A percentile compares a stretch with the other conserved stretches of the same genome.
Evolutionary conservation across 352 stramenopile genomes (phyloP).

Genomic region (Globisporangium orthogonon): DNA sequence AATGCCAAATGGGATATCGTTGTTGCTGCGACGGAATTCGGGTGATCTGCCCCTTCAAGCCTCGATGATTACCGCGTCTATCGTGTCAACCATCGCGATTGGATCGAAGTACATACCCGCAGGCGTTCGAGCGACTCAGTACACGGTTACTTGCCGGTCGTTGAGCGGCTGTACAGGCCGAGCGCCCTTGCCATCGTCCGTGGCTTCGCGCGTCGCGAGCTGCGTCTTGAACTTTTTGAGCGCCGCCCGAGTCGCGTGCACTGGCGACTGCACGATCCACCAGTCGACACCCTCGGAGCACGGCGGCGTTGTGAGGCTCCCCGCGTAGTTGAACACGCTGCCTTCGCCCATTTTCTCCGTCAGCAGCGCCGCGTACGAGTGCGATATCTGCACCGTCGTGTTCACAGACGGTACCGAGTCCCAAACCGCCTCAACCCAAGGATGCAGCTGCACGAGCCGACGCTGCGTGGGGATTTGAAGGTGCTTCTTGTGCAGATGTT

Average conservation of each 20-base stretch:
- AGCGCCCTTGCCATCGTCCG: conserved; percentile 8
- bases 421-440: conserved; percentile 14
- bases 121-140: background rate
- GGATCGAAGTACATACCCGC: no score
- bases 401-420: conserved; percentile 10
- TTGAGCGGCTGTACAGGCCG: conserved; percentile 15
- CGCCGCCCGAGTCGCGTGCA: conserved; percentile 2
- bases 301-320: conserved; percentile 51
- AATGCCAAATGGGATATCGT: no score
- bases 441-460: conserved; percentile 1
- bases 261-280: conserved; percentile 39
- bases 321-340: conserved; percentile 59
- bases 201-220: conserved; percentile 11
- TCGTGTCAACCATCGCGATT: no score
- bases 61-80: background rate
- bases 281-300: conserved; percentile 55
- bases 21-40: no score
- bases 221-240: conserved; percentile 14
- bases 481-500: background rate
- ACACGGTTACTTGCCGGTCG: conserved; percentile 5
- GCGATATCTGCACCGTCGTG: conserved; percentile 8
- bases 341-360: conserved; percentile 10
- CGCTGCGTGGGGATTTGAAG: no score
- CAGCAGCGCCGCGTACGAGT: conserved; percentile 13
- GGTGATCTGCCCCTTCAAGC: background rate